Percentiles rank a stretch among this genome's conserved stretches.
These are phyloP conservation scores for Oryza brachyantha DNA, from an alignment of 176 grass and related monocot species.

Conservation along the genomic window DNA sequence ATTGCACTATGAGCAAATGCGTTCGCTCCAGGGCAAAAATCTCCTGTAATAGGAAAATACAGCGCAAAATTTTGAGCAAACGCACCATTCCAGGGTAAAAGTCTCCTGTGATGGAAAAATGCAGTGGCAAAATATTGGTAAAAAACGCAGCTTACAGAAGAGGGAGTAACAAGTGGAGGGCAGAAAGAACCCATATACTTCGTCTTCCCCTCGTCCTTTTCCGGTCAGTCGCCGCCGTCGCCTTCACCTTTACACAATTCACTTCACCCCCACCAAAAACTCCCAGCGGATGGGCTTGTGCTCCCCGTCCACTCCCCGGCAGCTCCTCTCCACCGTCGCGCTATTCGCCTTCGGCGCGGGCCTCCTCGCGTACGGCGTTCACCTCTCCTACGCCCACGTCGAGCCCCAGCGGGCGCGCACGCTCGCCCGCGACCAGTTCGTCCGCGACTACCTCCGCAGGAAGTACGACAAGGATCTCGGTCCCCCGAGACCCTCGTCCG, in stretches of 20 bases:
- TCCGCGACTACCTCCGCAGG: conserved; percentile 46
- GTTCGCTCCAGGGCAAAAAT: too few relatives aligned
- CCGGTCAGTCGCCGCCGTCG: background rate
- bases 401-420: conserved; percentile 60
- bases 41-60: too few relatives aligned
- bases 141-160: too few relatives aligned
- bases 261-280: conserved; percentile 3
- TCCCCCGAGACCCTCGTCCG: background rate
- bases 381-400: conserved; percentile 59
- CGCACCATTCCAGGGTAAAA: too few relatives aligned
- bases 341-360: conserved; percentile 58
- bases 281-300: conserved; percentile 53
- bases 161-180: too few relatives aligned
- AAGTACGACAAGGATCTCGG: conserved; percentile 49
- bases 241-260: conserved; percentile 1
- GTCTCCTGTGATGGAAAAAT: too few relatives aligned
- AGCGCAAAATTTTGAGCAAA: too few relatives aligned
- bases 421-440: conserved; percentile 65
- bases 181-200: background rate
- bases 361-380: conserved; percentile 52
- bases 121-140: too few relatives aligned
- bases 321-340: conserved; percentile 46
- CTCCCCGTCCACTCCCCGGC: conserved; percentile 61
- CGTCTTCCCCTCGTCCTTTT: background rate
- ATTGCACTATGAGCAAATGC: too few relatives aligned